Conservation (phyloP, 345 rosid genomes). For the Cochlearia excelsa region DNA sequence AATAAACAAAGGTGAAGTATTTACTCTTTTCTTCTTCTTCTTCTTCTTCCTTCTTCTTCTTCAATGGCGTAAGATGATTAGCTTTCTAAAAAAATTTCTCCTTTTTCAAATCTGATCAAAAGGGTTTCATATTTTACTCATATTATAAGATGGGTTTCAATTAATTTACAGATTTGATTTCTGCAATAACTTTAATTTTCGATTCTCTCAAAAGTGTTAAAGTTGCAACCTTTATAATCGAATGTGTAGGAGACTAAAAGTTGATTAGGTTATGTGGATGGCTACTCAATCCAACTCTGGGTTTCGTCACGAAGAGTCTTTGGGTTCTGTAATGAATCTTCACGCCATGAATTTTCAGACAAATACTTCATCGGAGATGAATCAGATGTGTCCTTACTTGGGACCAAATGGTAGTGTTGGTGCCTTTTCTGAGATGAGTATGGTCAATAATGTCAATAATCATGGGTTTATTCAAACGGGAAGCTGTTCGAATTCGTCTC, state of each 20-base stretch:
- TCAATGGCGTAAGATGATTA: slow-evolving; percentile 28
- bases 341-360: slow-evolving; percentile 58
- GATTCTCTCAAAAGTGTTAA: slow-evolving; percentile 2
- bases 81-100: slow-evolving; percentile 14
- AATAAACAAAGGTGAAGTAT: slow-evolving; percentile 4
- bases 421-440: slow-evolving; percentile 21
- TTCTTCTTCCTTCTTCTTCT: neutral
- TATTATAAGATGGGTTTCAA: neutral
- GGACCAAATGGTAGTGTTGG: slow-evolving; percentile 5
- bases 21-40: neutral
- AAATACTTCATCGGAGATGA: slow-evolving; percentile 48
- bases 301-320: slow-evolving; percentile 37
- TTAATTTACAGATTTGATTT: slow-evolving; percentile 12
- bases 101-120: slow-evolving; percentile 16
- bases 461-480: slow-evolving; percentile 40
- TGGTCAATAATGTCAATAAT: slow-evolving; percentile 35
- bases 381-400: slow-evolving; percentile 49
- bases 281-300: slow-evolving; percentile 62
- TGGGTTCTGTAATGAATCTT: slow-evolving; percentile 41
- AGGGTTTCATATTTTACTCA: slow-evolving; percentile 14
- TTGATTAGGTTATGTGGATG: slow-evolving; percentile 42
- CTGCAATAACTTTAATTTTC: neutral
- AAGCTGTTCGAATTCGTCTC: slow-evolving; percentile 45
- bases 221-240: neutral
- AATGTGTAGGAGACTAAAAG: neutral